Conservation (phyloP, 345 rosid species). For the Populus ilicifolia region DNA sequence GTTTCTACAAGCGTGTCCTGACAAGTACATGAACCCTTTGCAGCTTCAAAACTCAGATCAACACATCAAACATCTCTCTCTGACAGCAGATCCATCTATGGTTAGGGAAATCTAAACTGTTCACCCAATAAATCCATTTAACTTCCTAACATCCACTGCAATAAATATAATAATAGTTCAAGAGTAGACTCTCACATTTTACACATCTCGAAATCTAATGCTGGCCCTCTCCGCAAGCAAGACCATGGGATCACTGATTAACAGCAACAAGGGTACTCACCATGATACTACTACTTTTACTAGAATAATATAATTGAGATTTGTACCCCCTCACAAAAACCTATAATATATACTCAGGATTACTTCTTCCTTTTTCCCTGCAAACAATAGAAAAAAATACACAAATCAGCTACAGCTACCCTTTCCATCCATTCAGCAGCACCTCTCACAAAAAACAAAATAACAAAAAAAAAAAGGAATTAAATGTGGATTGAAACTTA, state of each 20-base stretch:
- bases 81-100: background rate
- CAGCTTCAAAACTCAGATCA: background rate
- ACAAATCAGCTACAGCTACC: background rate
- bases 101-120: background rate
- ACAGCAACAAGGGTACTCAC: background rate
- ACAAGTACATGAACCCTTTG: background rate
- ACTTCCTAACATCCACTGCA: background rate
- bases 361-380: constrained; percentile 75
- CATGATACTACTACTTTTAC: background rate
- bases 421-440: no score
- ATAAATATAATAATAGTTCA: background rate
- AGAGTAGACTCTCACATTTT: background rate
- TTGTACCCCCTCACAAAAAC: background rate
- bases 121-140: background rate
- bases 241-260: background rate
- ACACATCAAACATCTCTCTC: background rate
- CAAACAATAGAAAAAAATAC: constrained; percentile 13
- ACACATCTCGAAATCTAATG: background rate
- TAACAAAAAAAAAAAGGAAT: background rate
- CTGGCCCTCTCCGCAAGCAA: background rate
- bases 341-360: background rate
- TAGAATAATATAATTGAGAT: no score
- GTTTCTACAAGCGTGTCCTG: background rate
- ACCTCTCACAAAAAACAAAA: background rate
- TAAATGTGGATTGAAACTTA: constrained; percentile 21